Percentiles rank a stretch among this genome's conserved stretches.
phyloP scores from a whole-genome alignment of 2,329 filamentous ascomycete species.

The Fusarium phyllophilum region DNA sequence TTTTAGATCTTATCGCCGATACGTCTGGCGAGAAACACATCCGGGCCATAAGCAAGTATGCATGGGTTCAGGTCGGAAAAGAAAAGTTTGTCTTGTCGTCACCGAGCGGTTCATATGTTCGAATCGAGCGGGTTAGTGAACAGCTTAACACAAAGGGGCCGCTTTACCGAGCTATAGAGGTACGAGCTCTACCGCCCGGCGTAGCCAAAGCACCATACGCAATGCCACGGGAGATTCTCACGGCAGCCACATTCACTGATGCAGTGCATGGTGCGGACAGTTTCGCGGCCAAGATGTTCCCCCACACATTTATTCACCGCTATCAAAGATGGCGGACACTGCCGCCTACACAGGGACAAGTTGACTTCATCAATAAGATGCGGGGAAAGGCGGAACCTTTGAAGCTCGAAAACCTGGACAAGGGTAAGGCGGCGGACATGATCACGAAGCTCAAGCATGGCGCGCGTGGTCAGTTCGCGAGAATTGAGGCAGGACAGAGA shows the following conservation, averaged over 20 bases:
- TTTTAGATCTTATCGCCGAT: constrained; percentile 91
- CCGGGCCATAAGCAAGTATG: constrained; percentile 75
- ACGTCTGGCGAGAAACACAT: constrained; percentile 82
- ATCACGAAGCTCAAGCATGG: constrained; percentile 93
- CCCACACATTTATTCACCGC: constrained; percentile 72
- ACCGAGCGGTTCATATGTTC: constrained; percentile 69
- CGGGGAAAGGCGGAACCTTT: constrained; percentile 64
- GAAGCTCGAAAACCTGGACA: constrained; percentile 69
- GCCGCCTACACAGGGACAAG: constrained; percentile 72
- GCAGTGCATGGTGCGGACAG: constrained; percentile 89
- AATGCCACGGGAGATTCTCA: constrained; percentile 74
- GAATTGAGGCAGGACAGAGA: constrained; percentile 62
- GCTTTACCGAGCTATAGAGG: constrained; percentile 58
- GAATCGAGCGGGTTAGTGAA: constrained; percentile 56
- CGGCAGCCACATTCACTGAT: constrained; percentile 72
- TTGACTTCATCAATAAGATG: constrained; percentile 76
- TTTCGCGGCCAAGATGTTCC: constrained; percentile 74
- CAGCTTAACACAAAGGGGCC: constrained; percentile 38
- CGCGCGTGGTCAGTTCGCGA: constrained; percentile 71
- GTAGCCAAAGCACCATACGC: constrained; percentile 70
- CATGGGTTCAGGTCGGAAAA: constrained; percentile 84
- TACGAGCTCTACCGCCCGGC: constrained; percentile 58
- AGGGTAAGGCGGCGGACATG: constrained; percentile 87
- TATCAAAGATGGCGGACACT: constrained; percentile 75
- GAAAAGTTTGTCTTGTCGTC: constrained; percentile 77